Base-by-base conservation (phyloP, 805 yeast species). In the Ogataea siamensis region DNA sequence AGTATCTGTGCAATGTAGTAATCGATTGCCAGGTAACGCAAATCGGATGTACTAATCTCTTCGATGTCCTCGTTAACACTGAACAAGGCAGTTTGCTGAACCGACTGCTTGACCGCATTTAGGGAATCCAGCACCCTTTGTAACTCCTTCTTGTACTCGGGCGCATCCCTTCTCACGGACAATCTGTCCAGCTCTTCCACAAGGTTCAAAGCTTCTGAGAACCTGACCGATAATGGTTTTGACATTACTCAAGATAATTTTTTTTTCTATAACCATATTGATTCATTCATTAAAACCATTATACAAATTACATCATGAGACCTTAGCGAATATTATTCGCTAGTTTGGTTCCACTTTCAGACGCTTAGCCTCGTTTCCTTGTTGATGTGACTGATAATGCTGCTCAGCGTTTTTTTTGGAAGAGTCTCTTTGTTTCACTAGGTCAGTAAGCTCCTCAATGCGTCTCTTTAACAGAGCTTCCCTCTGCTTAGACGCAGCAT, bases 61-160 rank as follows among this genome's bases (percentile, higher is more conserved):
- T 78, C 84, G 2, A 84, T 41, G 0, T 70, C 53, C 55, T 88
- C 96, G 57, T 87, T 87, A 9, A 64, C 61, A 50, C 91, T 83
- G 62, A 85, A 87, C 16, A 87, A 57, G 2, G 78, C 68, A 12
- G 79, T 59, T n/a, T 63, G 61, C 9, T 67, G 62, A 1, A 81
- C 66, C 9, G 66, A 55, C 1, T 49, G 43, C 43, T 73, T 47
- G 18, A 50, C 21, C 5, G 37, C 21, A 10, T 46, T 28, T 6
- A 49, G 39, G 16, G 40, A 31, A 4, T 28, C 36, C 10, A 49
- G 13, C 8, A 43, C 38, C n/a, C 37, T 26, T 6, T 29, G 14
- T 23, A 46, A 32, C 30, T 39, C 39, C 7, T 25, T 27, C 26
- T 42, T 38, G 30, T 40, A 57, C 16, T 47, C 55, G 1, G 33